These are phyloP conservation scores for Prorocentrum cordatum DNA, from an alignment of 169 alveolate genomes.

Conservation along the genomic window DNA sequence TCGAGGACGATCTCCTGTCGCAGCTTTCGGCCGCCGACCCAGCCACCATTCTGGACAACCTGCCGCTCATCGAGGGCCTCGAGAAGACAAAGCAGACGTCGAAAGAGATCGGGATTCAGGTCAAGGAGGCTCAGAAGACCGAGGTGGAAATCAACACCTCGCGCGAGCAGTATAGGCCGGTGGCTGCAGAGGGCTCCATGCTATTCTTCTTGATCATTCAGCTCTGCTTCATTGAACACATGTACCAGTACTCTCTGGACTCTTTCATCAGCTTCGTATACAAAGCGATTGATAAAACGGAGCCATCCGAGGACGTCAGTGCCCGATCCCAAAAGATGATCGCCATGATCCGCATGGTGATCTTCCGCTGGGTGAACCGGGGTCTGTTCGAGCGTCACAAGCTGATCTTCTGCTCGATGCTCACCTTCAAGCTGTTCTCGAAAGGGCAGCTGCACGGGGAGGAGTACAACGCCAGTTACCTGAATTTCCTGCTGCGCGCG, in stretches of 20 bases:
- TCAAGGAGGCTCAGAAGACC: constrained; percentile 78
- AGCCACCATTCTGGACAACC: constrained; percentile 87
- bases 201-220: constrained; percentile 89
- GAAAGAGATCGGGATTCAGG: constrained; percentile 84
- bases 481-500: constrained; percentile 83
- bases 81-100: constrained; percentile 89
- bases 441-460: constrained; percentile 7
- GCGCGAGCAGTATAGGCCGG: constrained; percentile 87
- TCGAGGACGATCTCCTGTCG: constrained; percentile 86
- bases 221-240: constrained; percentile 89
- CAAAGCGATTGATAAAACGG: constrained; percentile 85
- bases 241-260: constrained; percentile 94
- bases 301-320: constrained; percentile 77
- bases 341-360: constrained; percentile 85
- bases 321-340: constrained; percentile 82
- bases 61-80: constrained; percentile 86
- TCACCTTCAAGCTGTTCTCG: constrained; percentile 86
- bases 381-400: constrained; percentile 93
- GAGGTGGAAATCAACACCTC: constrained; percentile 85
- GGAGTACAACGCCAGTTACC: constrained; percentile 8
- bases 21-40: constrained; percentile 92
- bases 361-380: constrained; percentile 90
- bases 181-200: constrained; percentile 94
- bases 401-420: constrained; percentile 85
- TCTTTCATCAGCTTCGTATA: constrained; percentile 85